Conservation (phyloP, 768 basidiomycete genomes). For the Gelatoporia subvermispora region DNA sequence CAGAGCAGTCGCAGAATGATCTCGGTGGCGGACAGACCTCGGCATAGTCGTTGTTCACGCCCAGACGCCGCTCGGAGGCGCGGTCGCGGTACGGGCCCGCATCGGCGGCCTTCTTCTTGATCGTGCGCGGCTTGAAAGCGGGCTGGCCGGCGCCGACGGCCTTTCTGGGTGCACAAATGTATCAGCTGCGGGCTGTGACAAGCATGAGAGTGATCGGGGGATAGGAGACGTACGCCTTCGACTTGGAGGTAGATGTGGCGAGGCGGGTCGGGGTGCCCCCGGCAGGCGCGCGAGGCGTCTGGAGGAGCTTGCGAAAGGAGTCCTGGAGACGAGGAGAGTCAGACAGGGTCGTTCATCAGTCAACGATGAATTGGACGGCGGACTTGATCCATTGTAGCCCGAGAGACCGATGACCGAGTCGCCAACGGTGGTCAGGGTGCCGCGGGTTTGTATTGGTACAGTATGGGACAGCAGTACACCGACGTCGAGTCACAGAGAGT, state of each 20-base stretch:
- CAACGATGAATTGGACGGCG: background rate
- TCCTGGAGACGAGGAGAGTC: constrained; percentile 22
- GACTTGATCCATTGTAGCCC: background rate
- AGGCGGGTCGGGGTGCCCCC: constrained; percentile 28
- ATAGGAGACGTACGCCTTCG: constrained; percentile 9
- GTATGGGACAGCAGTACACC: too few relatives aligned
- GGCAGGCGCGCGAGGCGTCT: constrained; percentile 24
- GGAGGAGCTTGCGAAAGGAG: constrained; percentile 51
- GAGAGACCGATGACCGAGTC: background rate
- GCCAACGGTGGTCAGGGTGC: too few relatives aligned
- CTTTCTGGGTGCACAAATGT: constrained; percentile 31
- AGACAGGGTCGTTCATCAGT: too few relatives aligned
- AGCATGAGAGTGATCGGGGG: background rate
- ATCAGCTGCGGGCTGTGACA: background rate
- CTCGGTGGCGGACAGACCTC: constrained; percentile 34
- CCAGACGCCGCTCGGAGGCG: constrained; percentile 66
- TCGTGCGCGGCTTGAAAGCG: constrained; percentile 77
- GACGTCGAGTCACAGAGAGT: too few relatives aligned
- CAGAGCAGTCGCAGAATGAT: too few relatives aligned
- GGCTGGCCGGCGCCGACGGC: constrained; percentile 48
- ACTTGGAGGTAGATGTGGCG: constrained; percentile 16
- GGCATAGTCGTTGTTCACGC: constrained; percentile 68
- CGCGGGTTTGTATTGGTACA: too few relatives aligned
- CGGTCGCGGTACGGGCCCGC: constrained; percentile 73
- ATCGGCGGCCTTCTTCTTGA: constrained; percentile 51